Evolutionary conservation across 331 rosid genomes (phyloP).

Genomic region (Spiraea crenata): DNA sequence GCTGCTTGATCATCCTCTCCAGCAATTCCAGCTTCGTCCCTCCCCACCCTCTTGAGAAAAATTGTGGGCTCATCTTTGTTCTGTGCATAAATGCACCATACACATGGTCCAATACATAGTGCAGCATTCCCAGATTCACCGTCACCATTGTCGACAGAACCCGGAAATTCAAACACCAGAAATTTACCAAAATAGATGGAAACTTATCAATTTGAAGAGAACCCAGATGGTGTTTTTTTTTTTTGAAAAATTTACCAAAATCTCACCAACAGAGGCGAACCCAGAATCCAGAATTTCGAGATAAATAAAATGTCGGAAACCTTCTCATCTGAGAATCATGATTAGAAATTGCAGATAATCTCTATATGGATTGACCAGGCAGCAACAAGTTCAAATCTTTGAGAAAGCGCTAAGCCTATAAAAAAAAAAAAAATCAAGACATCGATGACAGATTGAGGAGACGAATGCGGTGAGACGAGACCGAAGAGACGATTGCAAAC

Average conservation of each 20-base stretch:
- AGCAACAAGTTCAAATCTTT: background rate
- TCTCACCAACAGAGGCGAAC: background rate
- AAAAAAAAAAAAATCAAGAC: background rate
- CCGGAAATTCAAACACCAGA: background rate
- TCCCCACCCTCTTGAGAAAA: slow-evolving; percentile 93
- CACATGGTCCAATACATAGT: slow-evolving; percentile 82
- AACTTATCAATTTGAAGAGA: background rate
- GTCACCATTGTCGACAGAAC: slow-evolving; percentile 53
- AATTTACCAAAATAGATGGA: background rate
- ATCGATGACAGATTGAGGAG: background rate
- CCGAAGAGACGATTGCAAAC: slow-evolving; percentile 1
- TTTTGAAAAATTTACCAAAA: background rate
- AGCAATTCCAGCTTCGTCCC: slow-evolving; percentile 83
- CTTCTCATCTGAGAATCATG: background rate
- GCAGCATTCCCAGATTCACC: slow-evolving; percentile 78
- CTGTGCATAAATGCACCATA: slow-evolving; percentile 95
- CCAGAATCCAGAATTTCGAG: background rate
- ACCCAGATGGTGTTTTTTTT: slow-evolving; percentile 19
- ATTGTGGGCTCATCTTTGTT: slow-evolving; percentile 72
- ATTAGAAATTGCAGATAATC: background rate
- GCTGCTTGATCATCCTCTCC: slow-evolving; percentile 66
- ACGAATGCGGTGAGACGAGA: background rate
- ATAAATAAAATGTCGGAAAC: background rate
- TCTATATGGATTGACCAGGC: background rate
- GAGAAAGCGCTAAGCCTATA: background rate